Conservation (phyloP, 2,329 filamentous ascomycete species). For the Dendrostoma leiphaemia region DNA sequence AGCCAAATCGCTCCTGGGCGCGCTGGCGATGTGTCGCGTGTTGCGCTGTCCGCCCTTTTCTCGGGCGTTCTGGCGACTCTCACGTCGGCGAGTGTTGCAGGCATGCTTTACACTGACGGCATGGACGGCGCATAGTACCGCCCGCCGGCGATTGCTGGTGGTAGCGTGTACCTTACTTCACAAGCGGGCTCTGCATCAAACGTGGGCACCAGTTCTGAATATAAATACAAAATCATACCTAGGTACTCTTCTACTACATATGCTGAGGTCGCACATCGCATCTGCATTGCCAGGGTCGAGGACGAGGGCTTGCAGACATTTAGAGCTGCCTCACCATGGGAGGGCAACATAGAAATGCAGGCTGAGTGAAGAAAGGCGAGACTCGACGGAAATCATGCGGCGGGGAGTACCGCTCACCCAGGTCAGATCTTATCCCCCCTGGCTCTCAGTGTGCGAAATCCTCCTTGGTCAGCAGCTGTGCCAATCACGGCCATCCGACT, state of each 20-base stretch:
- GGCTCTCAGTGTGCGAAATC: neutral
- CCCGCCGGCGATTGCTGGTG: too few species aligned
- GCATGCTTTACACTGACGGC: constrained; percentile 63
- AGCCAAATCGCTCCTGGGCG: constrained; percentile 75
- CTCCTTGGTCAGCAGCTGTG: neutral
- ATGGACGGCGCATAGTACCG: too few species aligned
- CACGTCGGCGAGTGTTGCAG: constrained; percentile 74
- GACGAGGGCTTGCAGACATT: too few species aligned
- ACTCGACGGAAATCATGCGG: neutral
- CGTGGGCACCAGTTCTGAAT: too few species aligned
- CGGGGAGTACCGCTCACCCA: neutral
- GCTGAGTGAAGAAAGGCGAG: constrained; percentile 11
- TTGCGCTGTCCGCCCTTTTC: constrained; percentile 75
- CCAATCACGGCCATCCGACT: neutral
- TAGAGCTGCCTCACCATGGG: too few species aligned
- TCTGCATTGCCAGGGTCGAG: too few species aligned
- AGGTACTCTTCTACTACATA: too few species aligned
- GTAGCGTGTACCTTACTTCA: too few species aligned
- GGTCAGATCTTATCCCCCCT: neutral
- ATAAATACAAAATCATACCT: too few species aligned
- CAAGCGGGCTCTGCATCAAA: too few species aligned
- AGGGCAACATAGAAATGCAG: too few species aligned
- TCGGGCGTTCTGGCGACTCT: constrained; percentile 78
- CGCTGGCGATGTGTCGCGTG: constrained; percentile 69
- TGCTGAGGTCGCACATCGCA: too few species aligned